Evolutionary conservation across 345 rosid genomes (phyloP), one percentile per base, ranked within the genome.

Genomic region (Raphanus sativus): DNA sequence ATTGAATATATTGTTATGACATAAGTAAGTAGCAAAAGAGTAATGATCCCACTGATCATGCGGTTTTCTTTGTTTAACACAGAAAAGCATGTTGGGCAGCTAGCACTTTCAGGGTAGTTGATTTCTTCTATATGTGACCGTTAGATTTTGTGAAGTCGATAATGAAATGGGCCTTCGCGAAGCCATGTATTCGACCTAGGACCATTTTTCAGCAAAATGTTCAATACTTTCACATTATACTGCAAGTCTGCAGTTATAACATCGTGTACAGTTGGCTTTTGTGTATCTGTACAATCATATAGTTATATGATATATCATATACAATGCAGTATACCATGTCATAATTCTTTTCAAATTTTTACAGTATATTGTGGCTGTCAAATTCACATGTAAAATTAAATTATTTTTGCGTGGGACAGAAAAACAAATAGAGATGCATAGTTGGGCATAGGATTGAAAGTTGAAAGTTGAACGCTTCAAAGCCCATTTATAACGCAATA

Each of bases 171-270:
- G 40, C 58, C 71, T 74, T 50, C 29, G 58, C 29, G 65, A 55
- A 36, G 54, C 64, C 55, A 50, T 50, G 21, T n/a, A n/a, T 50
- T 50, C 21, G 12, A 56, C 65, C 66, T 21, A 11, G 59, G 78
- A 66, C 65, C 58, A 74, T 55, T 26, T 74, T 63, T 66, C 66
- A 75, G 59, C 48, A 56, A 75, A 66, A 36, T 16, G 45, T 21
- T 29, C 25, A 42, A 29, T 30, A n/a, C n/a, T n/a, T n/a, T n/a
- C 26, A 63, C 54, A 48, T 48, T 13, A 13, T 48, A 52, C 56
- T 34, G 38, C 56, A 52, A 15, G 45, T 34, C 56, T 54, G 28
- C 56, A 52, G 15, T 74, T 55, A 65, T 34, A 54, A 34, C 29
- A 29, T 65, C 29, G 13, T 56, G 63, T 64, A 74, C 71, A 56